These are phyloP conservation scores for Wolfiporia cocos DNA, from an alignment of 1,284 basidiomycete genomes.

Conservation along the genomic window DNA sequence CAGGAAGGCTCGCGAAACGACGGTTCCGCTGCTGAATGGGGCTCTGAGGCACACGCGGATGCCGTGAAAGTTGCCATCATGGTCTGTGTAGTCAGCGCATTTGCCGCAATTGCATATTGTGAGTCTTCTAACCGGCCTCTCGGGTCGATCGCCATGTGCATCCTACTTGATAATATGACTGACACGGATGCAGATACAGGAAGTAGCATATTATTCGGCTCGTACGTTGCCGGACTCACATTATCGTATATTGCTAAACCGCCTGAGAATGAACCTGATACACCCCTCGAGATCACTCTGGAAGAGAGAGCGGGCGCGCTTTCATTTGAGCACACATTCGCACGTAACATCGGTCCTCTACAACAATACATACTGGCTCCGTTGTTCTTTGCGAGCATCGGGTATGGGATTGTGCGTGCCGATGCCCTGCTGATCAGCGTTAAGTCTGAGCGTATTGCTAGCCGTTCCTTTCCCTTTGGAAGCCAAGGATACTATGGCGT, in stretches of 20 bases:
- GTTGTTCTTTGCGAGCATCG: constrained; percentile 50
- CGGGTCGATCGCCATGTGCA: too few relatives aligned
- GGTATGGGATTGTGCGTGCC: constrained; percentile 38
- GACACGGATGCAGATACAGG: constrained; percentile 22
- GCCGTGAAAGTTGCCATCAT: constrained; percentile 18
- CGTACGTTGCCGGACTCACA: constrained; percentile 22
- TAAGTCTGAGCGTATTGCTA: constrained; percentile 1
- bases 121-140: constrained; percentile 2
- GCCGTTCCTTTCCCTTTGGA: constrained; percentile 44
- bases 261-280: background rate
- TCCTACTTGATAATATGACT: too few relatives aligned
- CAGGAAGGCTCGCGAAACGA: background rate
- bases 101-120: constrained; percentile 21
- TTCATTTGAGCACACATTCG: constrained; percentile 24
- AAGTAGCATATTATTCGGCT: constrained; percentile 24
- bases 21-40: constrained; percentile 11
- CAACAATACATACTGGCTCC: constrained; percentile 37
- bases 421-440: too few relatives aligned
- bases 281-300: background rate
- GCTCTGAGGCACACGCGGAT: constrained; percentile 18
- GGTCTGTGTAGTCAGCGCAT: constrained; percentile 17
- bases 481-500: constrained; percentile 39
- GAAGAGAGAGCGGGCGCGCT: constrained; percentile 2
- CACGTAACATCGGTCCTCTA: constrained; percentile 26
- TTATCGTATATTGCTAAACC: constrained; percentile 19